Conservation (phyloP, 2,329 filamentous ascomycete species). For the Mariannaea elegans region DNA sequence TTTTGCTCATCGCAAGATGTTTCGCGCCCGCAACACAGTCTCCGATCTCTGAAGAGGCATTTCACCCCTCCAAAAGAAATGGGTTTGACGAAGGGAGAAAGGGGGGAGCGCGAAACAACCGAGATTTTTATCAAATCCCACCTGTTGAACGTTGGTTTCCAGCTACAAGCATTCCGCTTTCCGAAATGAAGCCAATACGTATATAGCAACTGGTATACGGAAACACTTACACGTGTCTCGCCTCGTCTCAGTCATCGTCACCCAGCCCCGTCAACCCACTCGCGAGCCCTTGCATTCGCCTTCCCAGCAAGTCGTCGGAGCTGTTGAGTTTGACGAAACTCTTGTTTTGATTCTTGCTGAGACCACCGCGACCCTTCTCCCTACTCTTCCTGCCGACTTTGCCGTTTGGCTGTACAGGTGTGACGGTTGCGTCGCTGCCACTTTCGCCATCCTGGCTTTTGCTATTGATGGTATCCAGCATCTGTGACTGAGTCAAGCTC, state of each 20-base stretch:
- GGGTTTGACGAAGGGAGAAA: not conserved
- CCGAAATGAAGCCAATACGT: constrained; percentile 22
- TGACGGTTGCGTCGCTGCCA: constrained; percentile 25
- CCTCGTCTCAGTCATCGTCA: constrained; percentile 49
- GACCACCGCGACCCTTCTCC: constrained; percentile 39
- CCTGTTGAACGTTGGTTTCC: not conserved
- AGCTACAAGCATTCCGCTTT: constrained; percentile 4
- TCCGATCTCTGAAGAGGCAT: constrained; percentile 26
- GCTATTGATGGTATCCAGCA: constrained; percentile 16
- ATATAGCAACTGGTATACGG: not conserved
- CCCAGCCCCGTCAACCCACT: constrained; percentile 60
- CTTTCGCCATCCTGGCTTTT: constrained; percentile 30
- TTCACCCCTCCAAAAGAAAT: not conserved
- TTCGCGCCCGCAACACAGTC: constrained; percentile 22
- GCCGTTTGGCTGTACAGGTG: constrained; percentile 34
- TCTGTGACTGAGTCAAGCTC: constrained; percentile 34
- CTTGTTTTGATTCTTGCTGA: constrained; percentile 55
- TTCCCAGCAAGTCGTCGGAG: constrained; percentile 64
- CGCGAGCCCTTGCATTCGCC: constrained; percentile 67
- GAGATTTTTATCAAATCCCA: not conserved
- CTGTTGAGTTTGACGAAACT: constrained; percentile 64
- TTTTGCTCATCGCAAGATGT: constrained; percentile 16
- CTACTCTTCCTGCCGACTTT: constrained; percentile 33
- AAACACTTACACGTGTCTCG: not conserved
- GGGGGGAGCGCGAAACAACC: not conserved